phyloP scores from a whole-genome alignment of 805 yeast species.

The Clavispora carvajalis region DNA sequence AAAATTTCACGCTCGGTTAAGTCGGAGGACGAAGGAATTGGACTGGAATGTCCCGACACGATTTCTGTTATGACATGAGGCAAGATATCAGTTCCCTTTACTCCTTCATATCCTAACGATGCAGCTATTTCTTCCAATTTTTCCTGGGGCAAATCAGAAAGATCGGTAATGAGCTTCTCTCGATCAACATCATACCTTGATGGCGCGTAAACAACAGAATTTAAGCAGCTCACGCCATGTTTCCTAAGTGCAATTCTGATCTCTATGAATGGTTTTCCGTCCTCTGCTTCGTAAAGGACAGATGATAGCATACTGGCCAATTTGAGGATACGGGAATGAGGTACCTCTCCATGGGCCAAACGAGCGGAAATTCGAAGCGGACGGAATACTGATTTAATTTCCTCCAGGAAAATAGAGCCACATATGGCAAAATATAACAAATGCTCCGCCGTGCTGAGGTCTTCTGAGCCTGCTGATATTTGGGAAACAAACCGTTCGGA shows the following conservation, averaged over 20 bases:
- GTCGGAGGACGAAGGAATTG: background rate
- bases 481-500: conserved; percentile 20
- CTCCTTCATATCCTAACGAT: background rate
- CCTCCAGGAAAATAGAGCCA: background rate
- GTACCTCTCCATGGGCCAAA: background rate
- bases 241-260: background rate
- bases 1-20: conserved; percentile 12
- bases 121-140: background rate
- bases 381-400: background rate
- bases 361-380: background rate
- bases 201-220: background rate
- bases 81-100: background rate
- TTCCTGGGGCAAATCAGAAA: background rate
- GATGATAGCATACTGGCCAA: background rate
- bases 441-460: conserved; percentile 22
- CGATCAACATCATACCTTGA: background rate
- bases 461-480: background rate
- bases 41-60: background rate
- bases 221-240: background rate
- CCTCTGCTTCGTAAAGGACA: background rate
- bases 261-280: background rate
- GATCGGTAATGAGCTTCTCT: background rate
- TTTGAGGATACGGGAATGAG: background rate
- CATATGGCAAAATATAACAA: conserved; percentile 1
- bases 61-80: background rate